Percentiles rank a stretch among this genome's conserved stretches.
phyloP scores from a whole-genome alignment of 495 filamentous ascomycete genomes.

The Trichoderma parareesei region DNA sequence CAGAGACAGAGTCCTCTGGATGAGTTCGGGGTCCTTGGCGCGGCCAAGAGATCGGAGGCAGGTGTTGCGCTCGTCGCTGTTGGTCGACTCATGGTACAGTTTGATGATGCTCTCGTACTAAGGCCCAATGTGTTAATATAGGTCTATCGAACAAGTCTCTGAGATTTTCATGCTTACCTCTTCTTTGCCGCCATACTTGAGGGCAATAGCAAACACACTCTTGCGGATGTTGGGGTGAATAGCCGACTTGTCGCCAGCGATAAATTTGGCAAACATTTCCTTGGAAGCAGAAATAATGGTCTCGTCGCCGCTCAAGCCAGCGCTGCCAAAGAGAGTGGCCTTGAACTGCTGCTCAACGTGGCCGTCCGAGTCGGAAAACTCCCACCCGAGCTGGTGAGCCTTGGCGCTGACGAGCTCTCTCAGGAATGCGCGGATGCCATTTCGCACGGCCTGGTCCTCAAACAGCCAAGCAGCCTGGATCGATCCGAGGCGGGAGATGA shows the following conservation, averaged over 20 bases:
- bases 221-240: conserved; percentile 14
- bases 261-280: neutral
- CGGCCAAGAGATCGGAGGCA: conserved; percentile 70
- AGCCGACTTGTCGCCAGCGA: neutral
- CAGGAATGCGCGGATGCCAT: conserved; percentile 64
- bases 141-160: conserved; percentile 54
- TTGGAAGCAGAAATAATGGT: conserved; percentile 31
- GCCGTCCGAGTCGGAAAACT: conserved; percentile 64
- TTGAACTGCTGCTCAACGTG: conserved; percentile 75
- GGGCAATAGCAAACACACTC: conserved; percentile 61
- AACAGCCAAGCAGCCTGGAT: conserved; percentile 41
- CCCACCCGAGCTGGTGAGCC: conserved; percentile 77
- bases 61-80: conserved; percentile 80
- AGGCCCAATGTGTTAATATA: conserved; percentile 57
- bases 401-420: conserved; percentile 62
- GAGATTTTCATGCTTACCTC: conserved; percentile 46
- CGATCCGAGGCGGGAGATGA: conserved; percentile 56
- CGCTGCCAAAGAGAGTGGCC: conserved; percentile 66
- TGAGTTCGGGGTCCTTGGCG: conserved; percentile 57
- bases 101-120: conserved; percentile 64
- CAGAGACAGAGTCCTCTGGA: conserved; percentile 61
- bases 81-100: conserved; percentile 70
- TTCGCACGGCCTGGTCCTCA: conserved; percentile 44
- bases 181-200: conserved; percentile 67
- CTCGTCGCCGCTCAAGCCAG: conserved; percentile 65